Percentiles rank a stretch among this genome's conserved stretches.
phyloP scores from a whole-genome alignment of 1,139 yeast species.

The Pichia sp. region DNA sequence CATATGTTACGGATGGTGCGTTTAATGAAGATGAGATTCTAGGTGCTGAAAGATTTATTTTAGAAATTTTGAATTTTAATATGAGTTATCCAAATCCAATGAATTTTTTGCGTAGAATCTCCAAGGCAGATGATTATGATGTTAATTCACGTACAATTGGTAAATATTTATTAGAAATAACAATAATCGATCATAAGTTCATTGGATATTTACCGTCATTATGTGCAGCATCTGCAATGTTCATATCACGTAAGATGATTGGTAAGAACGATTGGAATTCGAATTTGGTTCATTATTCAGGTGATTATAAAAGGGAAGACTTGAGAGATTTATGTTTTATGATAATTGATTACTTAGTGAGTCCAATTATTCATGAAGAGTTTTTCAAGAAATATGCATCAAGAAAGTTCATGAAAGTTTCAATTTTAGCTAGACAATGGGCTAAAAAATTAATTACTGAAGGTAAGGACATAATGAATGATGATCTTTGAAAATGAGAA shows the following conservation, averaged over 20 bases:
- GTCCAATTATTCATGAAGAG: slow-evolving; percentile 89
- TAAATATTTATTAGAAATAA: slow-evolving; percentile 77
- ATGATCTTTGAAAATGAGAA: slow-evolving; percentile 1
- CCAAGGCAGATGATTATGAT: slow-evolving; percentile 93
- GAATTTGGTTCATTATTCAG: slow-evolving; percentile 81
- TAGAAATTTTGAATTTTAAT: slow-evolving; percentile 71
- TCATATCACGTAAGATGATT: slow-evolving; percentile 71
- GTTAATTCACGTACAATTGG: slow-evolving; percentile 89
- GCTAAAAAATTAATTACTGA: slow-evolving; percentile 56
- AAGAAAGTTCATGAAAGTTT: slow-evolving; percentile 85
- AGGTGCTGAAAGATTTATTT: slow-evolving; percentile 77
- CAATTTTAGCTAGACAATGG: slow-evolving; percentile 86
- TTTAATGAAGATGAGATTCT: slow-evolving; percentile 80
- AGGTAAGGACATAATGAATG: slow-evolving; percentile 31
- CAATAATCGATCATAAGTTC: slow-evolving; percentile 74
- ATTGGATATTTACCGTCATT: slow-evolving; percentile 75
- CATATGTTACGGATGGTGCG: slow-evolving; percentile 81
- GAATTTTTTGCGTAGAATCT: slow-evolving; percentile 86
- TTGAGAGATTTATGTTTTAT: slow-evolving; percentile 65
- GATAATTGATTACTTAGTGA: slow-evolving; percentile 69
- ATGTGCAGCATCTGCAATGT: slow-evolving; percentile 91
- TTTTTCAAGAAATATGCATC: slow-evolving; percentile 92
- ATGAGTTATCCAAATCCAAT: slow-evolving; percentile 89
- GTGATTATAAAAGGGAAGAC: slow-evolving; percentile 77
- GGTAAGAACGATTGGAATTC: slow-evolving; percentile 74